Percentiles rank a stretch among this genome's conserved stretches.
Evolutionary conservation across 129 eudicot genomes (phyloP).

Genomic region (Lactuca sativa): DNA sequence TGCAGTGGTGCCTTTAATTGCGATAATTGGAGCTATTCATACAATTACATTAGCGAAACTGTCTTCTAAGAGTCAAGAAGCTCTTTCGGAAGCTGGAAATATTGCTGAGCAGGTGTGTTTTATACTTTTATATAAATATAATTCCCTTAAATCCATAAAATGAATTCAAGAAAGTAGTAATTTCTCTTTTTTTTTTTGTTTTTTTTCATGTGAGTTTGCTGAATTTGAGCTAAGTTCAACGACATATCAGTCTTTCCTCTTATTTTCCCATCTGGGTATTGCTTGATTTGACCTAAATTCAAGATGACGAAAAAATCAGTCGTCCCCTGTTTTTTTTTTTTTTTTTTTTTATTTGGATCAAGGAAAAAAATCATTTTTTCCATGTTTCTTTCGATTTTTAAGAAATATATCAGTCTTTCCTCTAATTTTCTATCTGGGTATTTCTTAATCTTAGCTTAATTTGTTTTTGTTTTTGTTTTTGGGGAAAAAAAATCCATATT

Average conservation of each 20-base stretch:
- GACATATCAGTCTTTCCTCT: neutral
- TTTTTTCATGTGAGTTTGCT: conserved; percentile 6
- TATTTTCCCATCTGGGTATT: conserved; percentile 15
- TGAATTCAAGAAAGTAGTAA: neutral
- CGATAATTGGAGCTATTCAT: conserved; percentile 88
- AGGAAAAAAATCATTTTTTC: neutral
- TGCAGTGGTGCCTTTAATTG: conserved; percentile 95
- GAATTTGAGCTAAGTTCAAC: neutral
- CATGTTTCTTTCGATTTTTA: neutral
- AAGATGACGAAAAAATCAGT: too few species aligned
- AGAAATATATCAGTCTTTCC: neutral
- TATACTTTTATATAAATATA: neutral
- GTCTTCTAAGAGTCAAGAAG: conserved; percentile 87
- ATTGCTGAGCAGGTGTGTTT: conserved; percentile 87
- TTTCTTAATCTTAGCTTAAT: neutral
- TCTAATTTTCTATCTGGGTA: neutral
- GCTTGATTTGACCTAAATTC: neutral
- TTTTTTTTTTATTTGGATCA: conserved; percentile 15
- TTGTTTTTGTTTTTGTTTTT: neutral
- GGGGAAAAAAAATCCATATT: neutral
- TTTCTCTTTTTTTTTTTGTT: conserved; percentile 20
- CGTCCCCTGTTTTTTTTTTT: neutral
- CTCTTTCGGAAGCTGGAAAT: conserved; percentile 94
- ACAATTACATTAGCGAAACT: conserved; percentile 71
- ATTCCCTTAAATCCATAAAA: neutral